Percentiles rank a stretch among this genome's conserved stretches.
Evolutionary conservation across 257 asterid species (phyloP).

Genomic region (Rauvolfia tetraphylla): DNA sequence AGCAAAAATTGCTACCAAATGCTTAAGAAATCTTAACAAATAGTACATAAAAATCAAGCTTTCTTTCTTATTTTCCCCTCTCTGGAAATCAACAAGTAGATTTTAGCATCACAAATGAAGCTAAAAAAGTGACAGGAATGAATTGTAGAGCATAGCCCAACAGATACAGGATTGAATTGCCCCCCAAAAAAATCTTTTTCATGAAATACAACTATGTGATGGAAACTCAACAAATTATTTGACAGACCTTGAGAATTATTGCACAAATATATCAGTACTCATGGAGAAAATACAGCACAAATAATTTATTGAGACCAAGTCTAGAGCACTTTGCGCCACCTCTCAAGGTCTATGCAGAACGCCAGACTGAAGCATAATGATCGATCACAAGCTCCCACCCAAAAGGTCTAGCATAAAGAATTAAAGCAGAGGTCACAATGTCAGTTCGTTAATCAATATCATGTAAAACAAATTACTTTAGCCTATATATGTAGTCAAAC

Average conservation of each 20-base stretch:
- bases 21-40: too few species aligned
- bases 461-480: not conserved
- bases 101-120: too few species aligned
- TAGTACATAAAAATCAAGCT: too few species aligned
- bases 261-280: too few species aligned
- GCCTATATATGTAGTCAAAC: not conserved
- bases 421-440: not conserved
- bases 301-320: not conserved
- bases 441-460: not conserved
- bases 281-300: too few species aligned
- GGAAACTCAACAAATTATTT: not conserved
- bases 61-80: too few species aligned
- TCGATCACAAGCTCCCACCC: not conserved
- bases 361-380: not conserved
- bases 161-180: too few species aligned
- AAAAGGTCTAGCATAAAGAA: not conserved
- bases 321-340: not conserved
- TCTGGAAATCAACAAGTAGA: too few species aligned
- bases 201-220: not conserved
- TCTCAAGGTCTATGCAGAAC: not conserved
- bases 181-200: too few species aligned
- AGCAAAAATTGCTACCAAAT: too few species aligned
- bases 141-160: too few species aligned
- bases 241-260: not conserved
- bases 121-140: too few species aligned